Percentiles rank a stretch among this genome's conserved stretches.
Conservation (phyloP, 495 filamentous ascomycete species). For the Podospora fimiseda region DNA sequence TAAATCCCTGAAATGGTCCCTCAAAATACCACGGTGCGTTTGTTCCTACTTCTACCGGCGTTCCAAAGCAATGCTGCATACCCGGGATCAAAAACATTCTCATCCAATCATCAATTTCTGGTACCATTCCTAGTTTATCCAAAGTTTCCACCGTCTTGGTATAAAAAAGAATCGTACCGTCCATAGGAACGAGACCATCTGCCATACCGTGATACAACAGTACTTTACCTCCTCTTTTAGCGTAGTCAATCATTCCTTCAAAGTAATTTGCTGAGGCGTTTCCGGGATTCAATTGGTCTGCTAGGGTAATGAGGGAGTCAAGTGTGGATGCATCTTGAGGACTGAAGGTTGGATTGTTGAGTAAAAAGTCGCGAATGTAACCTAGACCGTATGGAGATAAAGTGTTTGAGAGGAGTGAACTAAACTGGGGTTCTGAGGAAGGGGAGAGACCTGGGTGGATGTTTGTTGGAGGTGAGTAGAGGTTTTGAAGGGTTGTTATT, state of each 20-base stretch:
- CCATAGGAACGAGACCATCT: conserved; percentile 45
- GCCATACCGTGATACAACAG: conserved; percentile 51
- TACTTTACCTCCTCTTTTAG: conserved; percentile 45
- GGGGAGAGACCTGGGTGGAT: conserved; percentile 46
- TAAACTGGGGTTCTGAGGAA: conserved; percentile 27
- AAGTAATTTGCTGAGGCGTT: conserved; percentile 41
- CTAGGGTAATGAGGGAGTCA: conserved; percentile 9
- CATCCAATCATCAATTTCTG: conserved; percentile 19
- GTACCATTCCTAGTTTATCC: conserved; percentile 15
- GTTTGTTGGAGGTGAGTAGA: conserved; percentile 46
- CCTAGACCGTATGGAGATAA: neutral
- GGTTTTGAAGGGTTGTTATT: conserved; percentile 44
- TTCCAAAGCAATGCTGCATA: conserved; percentile 39
- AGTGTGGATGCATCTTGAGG: neutral
- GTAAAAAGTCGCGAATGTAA: neutral
- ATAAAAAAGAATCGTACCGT: conserved; percentile 41
- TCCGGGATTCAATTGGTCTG: conserved; percentile 26
- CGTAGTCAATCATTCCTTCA: conserved; percentile 42
- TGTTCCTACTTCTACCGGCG: conserved; percentile 15
- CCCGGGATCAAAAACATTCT: conserved; percentile 42
- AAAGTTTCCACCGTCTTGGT: conserved; percentile 30
- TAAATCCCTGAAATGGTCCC: conserved; percentile 1
- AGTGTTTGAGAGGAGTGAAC: neutral
- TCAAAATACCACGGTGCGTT: conserved; percentile 43
- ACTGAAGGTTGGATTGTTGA: neutral